phyloP scores from a whole-genome alignment of 768 basidiomycete species.

The Candolleomyces aberdarensis region DNA sequence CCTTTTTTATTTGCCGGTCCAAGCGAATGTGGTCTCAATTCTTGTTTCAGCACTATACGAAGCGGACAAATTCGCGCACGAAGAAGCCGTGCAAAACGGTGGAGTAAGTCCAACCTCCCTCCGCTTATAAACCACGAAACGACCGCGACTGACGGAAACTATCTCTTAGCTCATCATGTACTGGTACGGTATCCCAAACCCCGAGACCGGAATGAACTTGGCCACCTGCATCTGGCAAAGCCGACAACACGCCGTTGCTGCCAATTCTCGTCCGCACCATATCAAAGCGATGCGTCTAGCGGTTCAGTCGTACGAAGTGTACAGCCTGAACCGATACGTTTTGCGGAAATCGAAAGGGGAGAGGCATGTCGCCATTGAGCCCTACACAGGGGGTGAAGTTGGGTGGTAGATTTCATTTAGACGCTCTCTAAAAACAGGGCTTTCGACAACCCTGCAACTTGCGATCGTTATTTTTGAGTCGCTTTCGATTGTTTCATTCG shows the following conservation, averaged over 20 bases:
- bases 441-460: neutral
- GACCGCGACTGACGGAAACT: conserved; percentile 9
- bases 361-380: conserved; percentile 50
- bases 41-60: conserved; percentile 65
- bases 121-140: neutral
- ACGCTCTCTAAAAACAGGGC: neutral
- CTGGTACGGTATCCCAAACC: conserved; percentile 89
- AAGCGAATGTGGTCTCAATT: conserved; percentile 6
- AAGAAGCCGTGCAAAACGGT: conserved; percentile 87
- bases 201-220: conserved; percentile 76
- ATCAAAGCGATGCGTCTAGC: conserved; percentile 82
- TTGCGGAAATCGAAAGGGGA: conserved; percentile 67
- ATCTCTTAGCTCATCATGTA: conserved; percentile 71
- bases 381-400: conserved; percentile 62
- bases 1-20: neutral
- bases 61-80: conserved; percentile 84
- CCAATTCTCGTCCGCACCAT: conserved; percentile 78
- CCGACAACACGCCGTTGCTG: conserved; percentile 76
- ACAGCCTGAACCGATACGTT: conserved; percentile 72
- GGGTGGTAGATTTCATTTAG: conserved; percentile 51
- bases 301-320: conserved; percentile 71
- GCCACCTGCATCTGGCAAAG: conserved; percentile 97
- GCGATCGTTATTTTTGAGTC: neutral
- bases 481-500: conserved; percentile 7
- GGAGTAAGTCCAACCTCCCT: conserved; percentile 48